These are phyloP conservation scores for Nigrospora oryzae DNA, from an alignment of 2,329 filamentous ascomycete genomes.

Conservation along the genomic window DNA sequence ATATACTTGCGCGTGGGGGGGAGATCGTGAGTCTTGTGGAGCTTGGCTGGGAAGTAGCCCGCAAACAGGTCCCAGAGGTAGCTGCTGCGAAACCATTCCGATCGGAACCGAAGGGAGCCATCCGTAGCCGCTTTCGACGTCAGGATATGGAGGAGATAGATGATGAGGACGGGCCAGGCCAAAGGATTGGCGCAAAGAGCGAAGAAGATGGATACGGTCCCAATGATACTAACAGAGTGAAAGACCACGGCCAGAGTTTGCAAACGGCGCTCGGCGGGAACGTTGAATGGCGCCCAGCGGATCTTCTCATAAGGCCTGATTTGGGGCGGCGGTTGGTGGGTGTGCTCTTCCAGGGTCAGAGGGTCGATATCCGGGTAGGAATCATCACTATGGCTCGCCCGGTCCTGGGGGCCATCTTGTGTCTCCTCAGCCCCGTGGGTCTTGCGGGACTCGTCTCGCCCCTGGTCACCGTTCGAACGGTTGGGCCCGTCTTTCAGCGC, in stretches of 20 bases:
- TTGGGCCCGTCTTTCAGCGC: constrained; percentile 2
- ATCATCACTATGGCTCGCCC: constrained; percentile 12
- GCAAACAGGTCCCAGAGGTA: constrained; percentile 84
- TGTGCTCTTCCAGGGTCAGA: constrained; percentile 18
- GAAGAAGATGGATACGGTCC: constrained; percentile 74
- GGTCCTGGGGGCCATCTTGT: constrained; percentile 1
- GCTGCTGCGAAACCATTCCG: constrained; percentile 62
- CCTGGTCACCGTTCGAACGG: background rate
- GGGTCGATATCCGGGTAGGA: constrained; percentile 24
- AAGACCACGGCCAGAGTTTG: constrained; percentile 73
- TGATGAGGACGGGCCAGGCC: constrained; percentile 70
- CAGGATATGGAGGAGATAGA: constrained; percentile 78
- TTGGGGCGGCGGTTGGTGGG: constrained; percentile 12
- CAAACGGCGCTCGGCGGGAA: constrained; percentile 61
- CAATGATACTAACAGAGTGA: constrained; percentile 64
- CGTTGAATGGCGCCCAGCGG: constrained; percentile 73
- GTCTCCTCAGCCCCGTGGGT: background rate
- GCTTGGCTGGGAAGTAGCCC: constrained; percentile 80
- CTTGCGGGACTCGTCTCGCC: background rate
- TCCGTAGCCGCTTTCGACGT: constrained; percentile 71
- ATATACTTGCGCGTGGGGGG: constrained; percentile 85
- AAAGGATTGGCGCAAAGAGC: constrained; percentile 84
- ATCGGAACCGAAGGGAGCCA: constrained; percentile 67
- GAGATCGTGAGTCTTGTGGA: constrained; percentile 78
- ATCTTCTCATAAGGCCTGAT: constrained; percentile 40